A percentile compares a stretch with the other conserved stretches of the same genome.
Conservation (phyloP, 148 eudicot genomes). For the Vaccinium vitisidaea region DNA sequence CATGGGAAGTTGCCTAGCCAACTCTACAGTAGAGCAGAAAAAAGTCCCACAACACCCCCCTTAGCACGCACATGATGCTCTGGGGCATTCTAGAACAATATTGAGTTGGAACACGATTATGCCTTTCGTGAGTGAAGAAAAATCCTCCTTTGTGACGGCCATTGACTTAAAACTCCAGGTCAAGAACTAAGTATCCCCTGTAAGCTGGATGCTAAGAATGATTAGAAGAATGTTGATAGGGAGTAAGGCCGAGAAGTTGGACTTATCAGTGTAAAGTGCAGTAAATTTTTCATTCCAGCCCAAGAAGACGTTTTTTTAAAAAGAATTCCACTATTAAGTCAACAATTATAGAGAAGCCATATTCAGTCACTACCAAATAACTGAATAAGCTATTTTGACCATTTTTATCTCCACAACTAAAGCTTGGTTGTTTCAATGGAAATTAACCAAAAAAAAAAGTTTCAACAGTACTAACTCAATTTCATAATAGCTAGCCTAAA, state of each 20-base stretch:
- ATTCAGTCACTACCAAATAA: not conserved
- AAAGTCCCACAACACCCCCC: not conserved
- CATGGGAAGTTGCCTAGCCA: not conserved
- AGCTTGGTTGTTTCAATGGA: no score
- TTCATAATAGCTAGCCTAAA: not conserved
- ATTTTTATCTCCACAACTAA: not conserved
- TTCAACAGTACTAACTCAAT: not conserved
- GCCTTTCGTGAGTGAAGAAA: not conserved
- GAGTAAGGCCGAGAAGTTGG: not conserved
- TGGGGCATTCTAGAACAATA: not conserved
- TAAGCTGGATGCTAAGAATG: not conserved
- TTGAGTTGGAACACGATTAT: not conserved
- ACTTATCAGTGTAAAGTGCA: not conserved
- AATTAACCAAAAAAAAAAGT: not conserved
- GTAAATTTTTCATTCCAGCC: not conserved
- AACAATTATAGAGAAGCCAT: not conserved
- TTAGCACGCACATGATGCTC: not conserved
- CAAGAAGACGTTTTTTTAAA: not conserved
- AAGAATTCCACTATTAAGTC: not conserved
- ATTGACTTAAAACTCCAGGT: not conserved
- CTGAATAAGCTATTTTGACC: not conserved
- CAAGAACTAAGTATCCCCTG: not conserved
- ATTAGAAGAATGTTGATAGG: not conserved
- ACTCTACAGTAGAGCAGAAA: not conserved
- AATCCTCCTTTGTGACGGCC: not conserved